A percentile compares a stretch with the other conserved stretches of the same genome.
Evolutionary conservation across 2,329 filamentous ascomycete species (phyloP).

Genomic region (Clonostachys chloroleuca): DNA sequence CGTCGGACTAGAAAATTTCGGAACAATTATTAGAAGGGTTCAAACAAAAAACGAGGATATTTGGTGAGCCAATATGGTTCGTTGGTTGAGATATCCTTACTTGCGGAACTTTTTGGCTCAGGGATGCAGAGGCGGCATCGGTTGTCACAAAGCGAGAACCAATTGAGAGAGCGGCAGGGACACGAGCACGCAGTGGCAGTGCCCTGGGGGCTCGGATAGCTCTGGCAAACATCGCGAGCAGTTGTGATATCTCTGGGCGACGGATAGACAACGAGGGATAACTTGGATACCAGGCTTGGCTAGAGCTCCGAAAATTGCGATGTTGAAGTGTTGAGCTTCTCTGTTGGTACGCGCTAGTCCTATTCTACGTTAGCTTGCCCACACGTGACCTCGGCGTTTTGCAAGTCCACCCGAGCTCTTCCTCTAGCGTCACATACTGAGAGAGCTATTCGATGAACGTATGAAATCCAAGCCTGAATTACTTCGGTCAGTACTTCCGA

Average conservation of each 20-base stretch:
- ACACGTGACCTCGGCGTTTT: slow-evolving; percentile 14
- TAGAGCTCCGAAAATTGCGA: slow-evolving; percentile 37
- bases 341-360: slow-evolving; percentile 29
- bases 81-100: slow-evolving; percentile 11
- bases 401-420: no score
- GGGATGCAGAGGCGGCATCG: slow-evolving; percentile 86
- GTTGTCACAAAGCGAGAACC: slow-evolving; percentile 82
- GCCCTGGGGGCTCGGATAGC: slow-evolving; percentile 47
- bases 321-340: slow-evolving; percentile 33
- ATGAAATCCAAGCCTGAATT: no score
- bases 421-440: no score
- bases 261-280: slow-evolving; percentile 19
- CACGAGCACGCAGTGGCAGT: slow-evolving; percentile 46
- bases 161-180: slow-evolving; percentile 35
- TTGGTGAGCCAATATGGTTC: no score
- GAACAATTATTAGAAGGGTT: neutral
- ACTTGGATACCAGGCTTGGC: slow-evolving; percentile 22
- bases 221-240: slow-evolving; percentile 63
- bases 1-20: slow-evolving; percentile 65
- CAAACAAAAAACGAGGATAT: no score
- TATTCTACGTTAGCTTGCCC: slow-evolving; percentile 10
- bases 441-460: neutral
- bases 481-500: no score
- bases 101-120: slow-evolving; percentile 54
- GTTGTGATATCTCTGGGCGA: slow-evolving; percentile 23